These are phyloP conservation scores for Geotrichum cucujoidarum DNA, from an alignment of 1,139 yeast genomes.

Conservation along the genomic window DNA sequence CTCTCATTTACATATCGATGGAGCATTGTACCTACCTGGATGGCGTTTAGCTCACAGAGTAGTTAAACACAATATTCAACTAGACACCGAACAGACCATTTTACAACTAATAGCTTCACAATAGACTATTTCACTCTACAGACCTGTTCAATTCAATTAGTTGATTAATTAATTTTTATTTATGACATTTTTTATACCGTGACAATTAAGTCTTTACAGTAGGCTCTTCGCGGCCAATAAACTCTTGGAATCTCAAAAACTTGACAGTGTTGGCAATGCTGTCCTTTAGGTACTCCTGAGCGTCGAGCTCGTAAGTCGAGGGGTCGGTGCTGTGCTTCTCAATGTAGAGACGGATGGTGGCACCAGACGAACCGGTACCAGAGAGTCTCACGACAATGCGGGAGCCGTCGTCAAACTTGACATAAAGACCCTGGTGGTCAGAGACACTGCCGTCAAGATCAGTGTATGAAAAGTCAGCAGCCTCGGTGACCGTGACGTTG, in stretches of 20 bases:
- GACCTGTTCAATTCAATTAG: no score
- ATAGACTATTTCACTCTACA: no score
- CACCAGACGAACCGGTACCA: conserved; percentile 98
- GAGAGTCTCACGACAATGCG: conserved; percentile 87
- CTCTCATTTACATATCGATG: neutral
- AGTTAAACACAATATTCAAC: no score
- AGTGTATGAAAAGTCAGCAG: conserved; percentile 87
- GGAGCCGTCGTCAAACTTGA: conserved; percentile 75
- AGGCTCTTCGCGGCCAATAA: conserved; percentile 78
- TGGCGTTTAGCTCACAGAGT: no score
- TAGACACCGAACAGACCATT: no score
- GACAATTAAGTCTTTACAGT: conserved; percentile 67
- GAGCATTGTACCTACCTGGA: no score
- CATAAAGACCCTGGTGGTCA: conserved; percentile 83
- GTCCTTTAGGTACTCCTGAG: conserved; percentile 62
- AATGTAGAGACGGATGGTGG: conserved; percentile 88
- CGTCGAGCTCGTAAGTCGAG: conserved; percentile 46
- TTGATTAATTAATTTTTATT: no score
- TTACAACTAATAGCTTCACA: no score
- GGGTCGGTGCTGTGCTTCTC: conserved; percentile 73
- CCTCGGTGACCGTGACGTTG: conserved; percentile 57
- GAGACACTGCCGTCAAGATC: conserved; percentile 94
- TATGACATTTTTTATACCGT: neutral
- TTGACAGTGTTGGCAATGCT: conserved; percentile 62
- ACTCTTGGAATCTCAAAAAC: conserved; percentile 67